Evolutionary conservation across 169 alveolate species (phyloP), one percentile per base, ranked within the genome.

Genomic region (Theileria annulata): DNA sequence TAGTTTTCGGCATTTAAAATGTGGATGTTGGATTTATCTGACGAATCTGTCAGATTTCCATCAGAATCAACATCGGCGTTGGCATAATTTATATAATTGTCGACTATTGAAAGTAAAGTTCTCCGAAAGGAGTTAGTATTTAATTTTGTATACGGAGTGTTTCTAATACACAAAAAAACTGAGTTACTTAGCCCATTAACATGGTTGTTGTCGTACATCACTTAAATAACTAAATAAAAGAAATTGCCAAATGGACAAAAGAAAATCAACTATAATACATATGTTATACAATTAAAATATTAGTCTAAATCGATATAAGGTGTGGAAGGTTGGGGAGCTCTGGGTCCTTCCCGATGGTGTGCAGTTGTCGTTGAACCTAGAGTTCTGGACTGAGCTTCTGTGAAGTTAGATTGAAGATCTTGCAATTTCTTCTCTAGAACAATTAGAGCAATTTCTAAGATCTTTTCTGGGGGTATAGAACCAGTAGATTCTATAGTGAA

Each of bases 401-500:
- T 17, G 19, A 84, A 76, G 62, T 77, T 70, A 19, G 80, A 71
- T 27, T 84, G 90, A 31, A 84, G 64, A 23, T 70, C 75, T 60
- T 78, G 86, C 31, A 93, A 67, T 72, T 95, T 95, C 25, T 82
- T 88, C 83, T 92, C 95, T 42, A 97, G 69, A 13, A 88, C 80
- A 63, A 78, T 88, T 56, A 97, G 86, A 3, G 97, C 98, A 78
- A 94, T 95, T 68, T 82, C 90, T 28, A 97, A 93, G 12, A 97
- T 96, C 62, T 91, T 95, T 77, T 94, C 98, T 2, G 98, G 98
- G 9, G 96, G 92, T 31, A 97, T 77, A 3, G 98, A 94, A 23
- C 99, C 99, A 67, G 98, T 95, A 19, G 98, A 91, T 86, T 96
- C 94, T 12, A 90, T 78, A 13, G 91, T 75, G 86, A 90, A 90